These are phyloP conservation scores for Aspergillus novoparasiticus DNA, from an alignment of 2,329 filamentous ascomycete genomes.

Conservation along the genomic window DNA sequence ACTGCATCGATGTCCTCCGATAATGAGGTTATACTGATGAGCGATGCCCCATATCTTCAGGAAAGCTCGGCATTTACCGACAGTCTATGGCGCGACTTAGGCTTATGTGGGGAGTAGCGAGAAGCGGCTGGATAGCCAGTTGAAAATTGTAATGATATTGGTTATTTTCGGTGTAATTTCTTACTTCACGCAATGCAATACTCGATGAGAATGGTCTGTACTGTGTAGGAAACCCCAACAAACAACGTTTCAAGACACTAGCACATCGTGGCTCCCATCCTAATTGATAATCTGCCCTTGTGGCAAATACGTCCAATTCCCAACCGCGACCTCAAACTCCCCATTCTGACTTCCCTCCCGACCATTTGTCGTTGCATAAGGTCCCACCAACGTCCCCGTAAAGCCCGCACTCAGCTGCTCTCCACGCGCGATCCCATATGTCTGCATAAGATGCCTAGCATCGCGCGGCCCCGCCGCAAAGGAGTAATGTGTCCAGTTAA, in stretches of 20 bases:
- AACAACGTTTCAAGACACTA: no score
- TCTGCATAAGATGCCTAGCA: not conserved
- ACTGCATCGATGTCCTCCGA: not conserved
- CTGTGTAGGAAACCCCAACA: no score
- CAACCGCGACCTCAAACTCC: not conserved
- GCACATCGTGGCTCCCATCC: no score
- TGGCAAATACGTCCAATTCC: not conserved
- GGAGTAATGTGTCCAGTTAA: not conserved
- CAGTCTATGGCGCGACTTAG: not conserved
- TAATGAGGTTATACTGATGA: not conserved
- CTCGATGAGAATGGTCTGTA: no score
- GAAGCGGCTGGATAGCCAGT: no score
- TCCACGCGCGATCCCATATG: not conserved
- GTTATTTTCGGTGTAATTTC: not conserved
- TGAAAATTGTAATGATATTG: not conserved
- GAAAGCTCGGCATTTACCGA: not conserved
- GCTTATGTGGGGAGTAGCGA: not conserved
- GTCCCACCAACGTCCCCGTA: not conserved
- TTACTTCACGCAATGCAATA: no score
- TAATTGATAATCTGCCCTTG: not conserved
- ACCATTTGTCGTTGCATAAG: not conserved
- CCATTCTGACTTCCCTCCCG: not conserved
- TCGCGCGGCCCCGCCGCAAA: not conserved
- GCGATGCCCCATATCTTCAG: not conserved
- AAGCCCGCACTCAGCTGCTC: not conserved